phyloP scores from a whole-genome alignment of 2,329 filamentous ascomycete genomes.

The Colletotrichum sojae region DNA sequence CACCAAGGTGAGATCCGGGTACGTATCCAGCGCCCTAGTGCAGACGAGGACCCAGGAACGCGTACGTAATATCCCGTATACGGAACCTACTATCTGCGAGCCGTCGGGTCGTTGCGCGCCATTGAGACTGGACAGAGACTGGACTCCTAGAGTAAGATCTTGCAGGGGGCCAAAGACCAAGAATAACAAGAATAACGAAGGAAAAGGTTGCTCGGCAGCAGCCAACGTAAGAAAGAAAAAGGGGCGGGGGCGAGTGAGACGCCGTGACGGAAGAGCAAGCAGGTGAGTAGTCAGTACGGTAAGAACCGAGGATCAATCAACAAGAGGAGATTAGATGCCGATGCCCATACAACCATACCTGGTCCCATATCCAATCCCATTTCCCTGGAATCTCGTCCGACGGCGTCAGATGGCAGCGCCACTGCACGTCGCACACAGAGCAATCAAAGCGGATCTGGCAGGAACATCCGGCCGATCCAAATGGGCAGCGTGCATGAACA shows the following conservation, averaged over 20 bases:
- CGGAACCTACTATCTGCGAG: constrained; percentile 15
- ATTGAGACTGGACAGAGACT: constrained; percentile 3
- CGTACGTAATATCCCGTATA: constrained; percentile 37
- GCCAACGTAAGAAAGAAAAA: background rate
- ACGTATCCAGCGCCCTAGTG: background rate
- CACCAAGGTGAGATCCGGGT: background rate
- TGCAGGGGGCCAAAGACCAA: constrained; percentile 18
- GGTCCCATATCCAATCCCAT: background rate
- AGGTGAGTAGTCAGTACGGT: too few species aligned
- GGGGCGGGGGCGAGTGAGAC: constrained; percentile 1
- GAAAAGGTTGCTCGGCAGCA: constrained; percentile 26
- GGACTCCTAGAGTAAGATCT: too few species aligned
- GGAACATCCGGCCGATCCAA: constrained; percentile 24
- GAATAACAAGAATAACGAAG: constrained; percentile 26
- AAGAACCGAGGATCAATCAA: too few species aligned
- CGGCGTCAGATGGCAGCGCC: too few species aligned
- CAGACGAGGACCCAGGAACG: background rate
- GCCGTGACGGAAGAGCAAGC: background rate
- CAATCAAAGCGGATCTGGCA: constrained; percentile 14
- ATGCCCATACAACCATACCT: background rate
- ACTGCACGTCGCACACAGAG: background rate
- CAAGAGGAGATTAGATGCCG: background rate
- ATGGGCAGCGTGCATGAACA: constrained; percentile 26
- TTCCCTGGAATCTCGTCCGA: constrained; percentile 8
- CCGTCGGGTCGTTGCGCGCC: constrained; percentile 1